phyloP scores from a whole-genome alignment of 768 basidiomycete species.

The Suillus variegatus region DNA sequence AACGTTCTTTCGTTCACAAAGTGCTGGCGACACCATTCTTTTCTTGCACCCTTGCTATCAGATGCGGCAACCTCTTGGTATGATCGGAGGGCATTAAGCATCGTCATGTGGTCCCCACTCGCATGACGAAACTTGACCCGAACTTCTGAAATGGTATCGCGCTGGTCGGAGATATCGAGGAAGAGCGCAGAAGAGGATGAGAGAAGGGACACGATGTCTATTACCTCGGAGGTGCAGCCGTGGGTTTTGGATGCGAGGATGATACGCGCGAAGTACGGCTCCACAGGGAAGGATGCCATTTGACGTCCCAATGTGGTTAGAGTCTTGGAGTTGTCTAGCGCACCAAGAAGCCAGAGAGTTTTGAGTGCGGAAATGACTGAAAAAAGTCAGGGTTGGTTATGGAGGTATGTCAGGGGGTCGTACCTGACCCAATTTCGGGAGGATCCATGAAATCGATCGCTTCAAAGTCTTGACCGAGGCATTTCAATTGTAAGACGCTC shows the following conservation, averaged over 20 bases:
- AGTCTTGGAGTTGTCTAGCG: slow-evolving; percentile 62
- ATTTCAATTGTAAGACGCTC: slow-evolving; percentile 84
- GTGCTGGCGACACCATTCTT: slow-evolving; percentile 84
- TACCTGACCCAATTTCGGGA: slow-evolving; percentile 75
- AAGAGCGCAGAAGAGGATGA: slow-evolving; percentile 83
- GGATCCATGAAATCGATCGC: slow-evolving; percentile 87
- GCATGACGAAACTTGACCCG: slow-evolving; percentile 80
- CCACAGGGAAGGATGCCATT: slow-evolving; percentile 94
- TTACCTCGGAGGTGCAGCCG: slow-evolving; percentile 74
- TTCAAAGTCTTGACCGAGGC: slow-evolving; percentile 78
- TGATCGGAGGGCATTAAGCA: slow-evolving; percentile 81
- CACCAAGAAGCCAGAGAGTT: slow-evolving; percentile 78
- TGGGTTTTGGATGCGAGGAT: slow-evolving; percentile 76
- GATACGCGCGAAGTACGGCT: slow-evolving; percentile 78
- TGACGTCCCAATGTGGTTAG: slow-evolving; percentile 76
- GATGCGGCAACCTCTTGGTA: slow-evolving; percentile 68
- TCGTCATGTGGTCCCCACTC: slow-evolving; percentile 89
- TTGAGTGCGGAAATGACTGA: slow-evolving; percentile 64
- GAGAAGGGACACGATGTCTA: slow-evolving; percentile 84
- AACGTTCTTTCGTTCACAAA: slow-evolving; percentile 84
- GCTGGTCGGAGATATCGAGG: slow-evolving; percentile 71
- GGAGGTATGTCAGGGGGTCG: slow-evolving; percentile 28
- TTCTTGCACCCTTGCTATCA: slow-evolving; percentile 48
- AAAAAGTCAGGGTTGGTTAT: slow-evolving; percentile 2
- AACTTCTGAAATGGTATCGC: slow-evolving; percentile 70